Percentiles rank a stretch among this genome's conserved stretches.
Conservation (phyloP, 2,329 filamentous ascomycete species). For the Cordyceps fumosorosea region DNA sequence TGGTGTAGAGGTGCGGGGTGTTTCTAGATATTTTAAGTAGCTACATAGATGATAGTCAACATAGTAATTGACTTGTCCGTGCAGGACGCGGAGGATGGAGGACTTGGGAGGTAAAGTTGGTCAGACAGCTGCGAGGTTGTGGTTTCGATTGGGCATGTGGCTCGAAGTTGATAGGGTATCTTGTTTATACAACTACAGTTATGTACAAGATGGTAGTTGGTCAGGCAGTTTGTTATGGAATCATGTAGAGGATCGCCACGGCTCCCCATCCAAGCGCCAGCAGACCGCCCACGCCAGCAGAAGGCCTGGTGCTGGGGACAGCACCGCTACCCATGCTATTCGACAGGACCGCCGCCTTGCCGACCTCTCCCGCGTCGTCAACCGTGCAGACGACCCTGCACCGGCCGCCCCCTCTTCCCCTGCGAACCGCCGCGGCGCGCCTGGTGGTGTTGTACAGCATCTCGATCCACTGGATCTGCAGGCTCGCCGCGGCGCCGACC, state of each 20-base stretch:
- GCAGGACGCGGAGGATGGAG: not conserved
- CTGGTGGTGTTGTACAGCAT: slow-evolving; percentile 45
- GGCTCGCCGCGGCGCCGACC: slow-evolving; percentile 39
- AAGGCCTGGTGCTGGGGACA: not conserved
- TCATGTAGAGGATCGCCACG: not conserved
- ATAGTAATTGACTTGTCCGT: slow-evolving; percentile 9
- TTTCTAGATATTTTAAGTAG: not conserved
- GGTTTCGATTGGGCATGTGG: not conserved
- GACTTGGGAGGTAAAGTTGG: not conserved
- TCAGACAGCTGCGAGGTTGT: not conserved
- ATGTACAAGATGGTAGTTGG: not conserved
- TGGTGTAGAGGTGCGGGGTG: not conserved
- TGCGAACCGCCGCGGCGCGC: slow-evolving; percentile 26
- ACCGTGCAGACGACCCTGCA: slow-evolving; percentile 28
- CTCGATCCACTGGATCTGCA: slow-evolving; percentile 59
- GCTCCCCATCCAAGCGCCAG: not conserved
- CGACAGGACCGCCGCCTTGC: slow-evolving; percentile 20
- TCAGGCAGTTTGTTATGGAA: not conserved
- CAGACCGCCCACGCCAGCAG: not conserved
- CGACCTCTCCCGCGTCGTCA: slow-evolving; percentile 25
- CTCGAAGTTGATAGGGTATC: not conserved
- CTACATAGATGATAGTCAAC: not conserved
- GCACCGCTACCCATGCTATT: slow-evolving; percentile 16
- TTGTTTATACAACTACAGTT: not conserved
- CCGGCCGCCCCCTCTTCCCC: slow-evolving; percentile 11